Percentiles rank a stretch among this genome's conserved stretches.
Evolutionary conservation across 208 protist genomes (phyloP).

Genomic region (Porcisia hertigi): DNA sequence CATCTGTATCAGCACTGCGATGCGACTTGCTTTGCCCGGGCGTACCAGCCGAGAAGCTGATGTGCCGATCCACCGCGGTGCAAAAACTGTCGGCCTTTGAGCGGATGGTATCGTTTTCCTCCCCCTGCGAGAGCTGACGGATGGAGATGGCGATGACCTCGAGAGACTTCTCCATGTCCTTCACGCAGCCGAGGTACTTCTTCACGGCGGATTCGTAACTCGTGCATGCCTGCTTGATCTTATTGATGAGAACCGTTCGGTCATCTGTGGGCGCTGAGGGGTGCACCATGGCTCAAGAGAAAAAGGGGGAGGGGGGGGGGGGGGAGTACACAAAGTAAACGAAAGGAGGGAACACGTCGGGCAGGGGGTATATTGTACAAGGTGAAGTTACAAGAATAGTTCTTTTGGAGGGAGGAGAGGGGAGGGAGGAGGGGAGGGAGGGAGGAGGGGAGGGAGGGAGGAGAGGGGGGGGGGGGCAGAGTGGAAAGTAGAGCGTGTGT

Average conservation of each 20-base stretch:
- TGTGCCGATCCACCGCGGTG: slow-evolving; percentile 42
- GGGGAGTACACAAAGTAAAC: no score
- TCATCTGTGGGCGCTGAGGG: slow-evolving; percentile 26
- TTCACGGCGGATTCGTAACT: slow-evolving; percentile 55
- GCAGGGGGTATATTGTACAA: background rate
- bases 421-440: background rate
- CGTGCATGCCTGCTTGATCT: slow-evolving; percentile 54
- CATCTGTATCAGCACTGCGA: background rate
- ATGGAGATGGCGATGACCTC: slow-evolving; percentile 59
- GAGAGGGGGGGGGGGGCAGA: background rate
- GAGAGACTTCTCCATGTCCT: slow-evolving; percentile 47
- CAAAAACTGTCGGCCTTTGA: slow-evolving; percentile 40
- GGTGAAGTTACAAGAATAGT: no score
- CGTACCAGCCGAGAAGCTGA: background rate
- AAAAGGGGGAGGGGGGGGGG: background rate
- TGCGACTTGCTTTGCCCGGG: slow-evolving; percentile 11
- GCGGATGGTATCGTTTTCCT: slow-evolving; percentile 24
- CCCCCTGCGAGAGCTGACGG: slow-evolving; percentile 53
- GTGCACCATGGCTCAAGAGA: no score
- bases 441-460: background rate
- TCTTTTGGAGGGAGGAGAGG: background rate
- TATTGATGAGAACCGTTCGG: slow-evolving; percentile 33
- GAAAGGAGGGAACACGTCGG: background rate
- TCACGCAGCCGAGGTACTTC: slow-evolving; percentile 63
- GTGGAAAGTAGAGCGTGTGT: background rate